Evolutionary conservation across 495 filamentous ascomycete genomes (phyloP).

Genomic region (Parathielavia appendiculata): DNA sequence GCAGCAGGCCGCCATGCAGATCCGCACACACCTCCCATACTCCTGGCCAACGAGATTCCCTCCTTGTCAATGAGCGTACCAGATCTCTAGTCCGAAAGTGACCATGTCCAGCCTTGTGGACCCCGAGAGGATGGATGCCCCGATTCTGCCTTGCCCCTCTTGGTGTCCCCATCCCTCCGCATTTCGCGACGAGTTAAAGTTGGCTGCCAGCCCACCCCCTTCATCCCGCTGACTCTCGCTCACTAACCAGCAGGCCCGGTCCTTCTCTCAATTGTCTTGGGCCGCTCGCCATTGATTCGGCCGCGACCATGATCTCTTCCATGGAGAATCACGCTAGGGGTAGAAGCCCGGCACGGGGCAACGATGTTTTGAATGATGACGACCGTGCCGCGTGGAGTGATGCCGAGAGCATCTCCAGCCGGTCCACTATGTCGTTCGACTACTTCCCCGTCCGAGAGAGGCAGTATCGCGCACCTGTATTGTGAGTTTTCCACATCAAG

Average conservation of each 20-base stretch:
- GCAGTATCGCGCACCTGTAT: not conserved
- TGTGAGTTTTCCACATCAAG: constrained; percentile 3
- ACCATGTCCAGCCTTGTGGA: constrained; percentile 11
- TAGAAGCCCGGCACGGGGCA: not conserved
- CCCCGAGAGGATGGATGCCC: not conserved
- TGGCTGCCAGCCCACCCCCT: constrained; percentile 3
- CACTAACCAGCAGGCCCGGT: not conserved
- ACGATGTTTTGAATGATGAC: constrained; percentile 7
- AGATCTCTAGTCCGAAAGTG: not conserved
- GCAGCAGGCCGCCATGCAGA: constrained; percentile 9
- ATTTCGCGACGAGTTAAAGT: constrained; percentile 11
- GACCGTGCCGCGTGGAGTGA: constrained; percentile 15
- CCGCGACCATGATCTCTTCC: not conserved
- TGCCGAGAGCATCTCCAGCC: constrained; percentile 9
- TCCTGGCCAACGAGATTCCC: constrained; percentile 3
- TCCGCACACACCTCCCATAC: not conserved
- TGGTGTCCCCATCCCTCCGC: not conserved
- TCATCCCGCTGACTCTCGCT: not conserved
- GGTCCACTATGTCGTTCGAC: not conserved
- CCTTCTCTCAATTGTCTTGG: not conserved
- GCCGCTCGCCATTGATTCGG: not conserved
- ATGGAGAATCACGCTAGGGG: not conserved
- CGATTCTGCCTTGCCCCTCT: not conserved
- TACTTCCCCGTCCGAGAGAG: not conserved
- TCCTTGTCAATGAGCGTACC: not conserved